Percentiles rank a stretch among this genome's conserved stretches.
These are phyloP conservation scores for Acer yangbiense DNA, from an alignment of 345 rosid species.

Conservation along the genomic window DNA sequence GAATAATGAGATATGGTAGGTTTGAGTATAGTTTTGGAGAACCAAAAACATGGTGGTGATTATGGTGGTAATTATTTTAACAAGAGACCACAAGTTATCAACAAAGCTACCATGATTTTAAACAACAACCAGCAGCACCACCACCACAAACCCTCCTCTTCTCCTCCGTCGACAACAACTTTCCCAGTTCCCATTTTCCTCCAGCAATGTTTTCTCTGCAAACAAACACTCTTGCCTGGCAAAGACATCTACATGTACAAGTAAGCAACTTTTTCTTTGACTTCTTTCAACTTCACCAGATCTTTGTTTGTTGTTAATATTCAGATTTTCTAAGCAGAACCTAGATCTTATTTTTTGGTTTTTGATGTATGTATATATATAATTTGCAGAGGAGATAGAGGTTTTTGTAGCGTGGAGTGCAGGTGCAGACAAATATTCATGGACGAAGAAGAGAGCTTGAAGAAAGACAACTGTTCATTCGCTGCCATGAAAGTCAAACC, in stretches of 20 bases:
- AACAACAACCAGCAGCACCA: neutral
- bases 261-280: conserved; percentile 37
- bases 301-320: neutral
- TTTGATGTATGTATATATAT: neutral
- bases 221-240: conserved; percentile 58
- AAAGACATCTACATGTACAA: conserved; percentile 97
- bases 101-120: conserved; percentile 47
- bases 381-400: conserved; percentile 67
- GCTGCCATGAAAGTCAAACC: conserved; percentile 36
- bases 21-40: conserved; percentile 73
- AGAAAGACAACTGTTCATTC: conserved; percentile 48
- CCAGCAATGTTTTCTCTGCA: conserved; percentile 74
- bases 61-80: conserved; percentile 1
- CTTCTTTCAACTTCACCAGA: neutral
- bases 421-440: conserved; percentile 78
- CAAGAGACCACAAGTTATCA: conserved; percentile 57
- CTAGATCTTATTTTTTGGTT: neutral
- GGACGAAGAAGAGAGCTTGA: conserved; percentile 72
- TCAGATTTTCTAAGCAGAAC: neutral
- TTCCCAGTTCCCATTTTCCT: conserved; percentile 48
- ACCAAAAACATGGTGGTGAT: conserved; percentile 21
- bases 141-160: neutral
- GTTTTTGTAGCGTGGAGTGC: conserved; percentile 90
- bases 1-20: conserved; percentile 67
- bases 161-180: conserved; percentile 9